These are phyloP conservation scores for Fusarium devonianum DNA, from an alignment of 2,329 filamentous ascomycete genomes.

Conservation along the genomic window DNA sequence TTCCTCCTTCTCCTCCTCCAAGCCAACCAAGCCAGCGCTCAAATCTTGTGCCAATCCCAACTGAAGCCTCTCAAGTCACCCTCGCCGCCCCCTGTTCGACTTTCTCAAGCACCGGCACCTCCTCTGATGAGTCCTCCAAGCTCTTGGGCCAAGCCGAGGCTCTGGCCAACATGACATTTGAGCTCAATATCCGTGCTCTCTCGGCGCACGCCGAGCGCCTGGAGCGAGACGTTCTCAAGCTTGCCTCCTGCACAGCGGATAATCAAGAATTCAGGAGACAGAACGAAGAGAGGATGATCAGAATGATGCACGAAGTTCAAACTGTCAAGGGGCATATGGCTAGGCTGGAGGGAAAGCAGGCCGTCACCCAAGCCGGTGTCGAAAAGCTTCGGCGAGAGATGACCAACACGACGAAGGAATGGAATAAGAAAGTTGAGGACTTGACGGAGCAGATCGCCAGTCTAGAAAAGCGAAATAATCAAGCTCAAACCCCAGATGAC, in stretches of 20 bases:
- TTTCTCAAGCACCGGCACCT: not conserved
- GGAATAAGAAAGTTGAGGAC: constrained; percentile 36
- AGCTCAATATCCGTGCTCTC: constrained; percentile 46
- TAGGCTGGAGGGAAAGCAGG: constrained; percentile 5
- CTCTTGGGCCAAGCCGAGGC: constrained; percentile 43
- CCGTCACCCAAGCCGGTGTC: constrained; percentile 21
- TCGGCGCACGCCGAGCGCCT: constrained; percentile 41
- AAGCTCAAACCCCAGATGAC: constrained; percentile 30
- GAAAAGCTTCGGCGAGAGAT: constrained; percentile 35
- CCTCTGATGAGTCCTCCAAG: not conserved
- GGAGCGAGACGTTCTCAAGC: constrained; percentile 41
- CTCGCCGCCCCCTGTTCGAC: not conserved
- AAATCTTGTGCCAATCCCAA: not conserved
- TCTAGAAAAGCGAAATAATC: constrained; percentile 35
- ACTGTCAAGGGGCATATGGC: constrained; percentile 42
- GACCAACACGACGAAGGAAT: constrained; percentile 18
- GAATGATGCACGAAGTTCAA: constrained; percentile 44
- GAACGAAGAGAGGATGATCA: constrained; percentile 42
- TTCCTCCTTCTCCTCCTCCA: constrained; percentile 5
- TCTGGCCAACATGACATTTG: constrained; percentile 49
- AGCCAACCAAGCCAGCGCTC: constrained; percentile 14
- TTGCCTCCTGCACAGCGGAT: constrained; percentile 38
- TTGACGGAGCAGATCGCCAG: constrained; percentile 36
- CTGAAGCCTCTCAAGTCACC: not conserved
- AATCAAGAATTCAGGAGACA: constrained; percentile 42